Evolutionary conservation across 192 early-diverging fungal species (phyloP), one percentile per base, ranked within the genome.

Genomic region (Backusella morwellensis): DNA sequence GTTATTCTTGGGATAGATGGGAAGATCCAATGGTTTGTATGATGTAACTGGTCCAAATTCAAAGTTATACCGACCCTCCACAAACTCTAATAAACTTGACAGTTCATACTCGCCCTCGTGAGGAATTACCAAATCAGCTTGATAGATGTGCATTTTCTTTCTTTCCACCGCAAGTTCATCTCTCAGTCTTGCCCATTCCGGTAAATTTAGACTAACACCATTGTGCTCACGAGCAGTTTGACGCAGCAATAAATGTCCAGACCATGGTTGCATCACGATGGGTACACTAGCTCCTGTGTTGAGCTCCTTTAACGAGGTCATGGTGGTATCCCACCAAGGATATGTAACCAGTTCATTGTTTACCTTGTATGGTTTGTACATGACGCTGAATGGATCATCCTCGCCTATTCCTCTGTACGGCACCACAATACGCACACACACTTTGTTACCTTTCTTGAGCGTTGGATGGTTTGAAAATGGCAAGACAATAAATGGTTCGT

Each of bases 41-140:
- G 72, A 23, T 44, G 78, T 73, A 1, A 77, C 71, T 38, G 85
- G 73, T 7, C 66, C 78, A 14, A 35, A 63, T 73, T 89, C 86
- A 38, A 86, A 81, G 68, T 89, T 89, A 82, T 86, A 89, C 12
- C 77, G 8, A 1, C 82, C 88, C 14, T 83, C 79, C 6, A 80
- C 68, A 76, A 78, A 87, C 75, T 89, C 88, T 4, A 89, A 54
- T 17, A 68, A 67, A 0, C 80, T 82, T 34, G 77, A 71, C 0
- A 86, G 36, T 15, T 36, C 6, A 77, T 77, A 89, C n/a, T 41
- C 42, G 29, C 85, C 88, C 1, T 47, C 70, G 42, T 89, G 85
- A 4, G 78, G 75, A 35, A 89, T 35, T 36, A 42, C n/a, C 23
- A 87, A 66, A 52, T 86, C 82, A 12, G 83, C 83, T 73, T 89